A percentile compares a stretch with the other conserved stretches of the same genome.
Evolutionary conservation across 257 asterid genomes (phyloP).

Genomic region (Lantana camara): DNA sequence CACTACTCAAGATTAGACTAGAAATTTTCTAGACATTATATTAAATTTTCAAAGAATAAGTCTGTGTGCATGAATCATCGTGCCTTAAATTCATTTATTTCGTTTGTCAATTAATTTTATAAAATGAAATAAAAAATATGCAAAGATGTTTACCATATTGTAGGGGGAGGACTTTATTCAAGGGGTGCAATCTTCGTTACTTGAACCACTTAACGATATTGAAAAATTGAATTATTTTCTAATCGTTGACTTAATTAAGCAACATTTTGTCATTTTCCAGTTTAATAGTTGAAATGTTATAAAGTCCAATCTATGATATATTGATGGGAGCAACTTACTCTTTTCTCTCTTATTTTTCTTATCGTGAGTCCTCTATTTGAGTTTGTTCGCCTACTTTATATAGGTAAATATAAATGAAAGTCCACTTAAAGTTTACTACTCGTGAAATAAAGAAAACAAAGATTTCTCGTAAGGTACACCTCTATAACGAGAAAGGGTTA

Average conservation of each 20-base stretch:
- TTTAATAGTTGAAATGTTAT: too few species aligned
- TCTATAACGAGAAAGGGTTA: too few species aligned
- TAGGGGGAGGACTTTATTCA: constrained; percentile 31
- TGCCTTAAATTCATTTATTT: background rate
- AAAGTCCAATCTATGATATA: too few species aligned
- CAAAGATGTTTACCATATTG: constrained; percentile 4
- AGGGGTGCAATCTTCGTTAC: constrained; percentile 23
- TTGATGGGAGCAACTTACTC: too few species aligned
- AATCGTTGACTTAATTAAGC: constrained; percentile 36
- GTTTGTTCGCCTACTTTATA: too few species aligned
- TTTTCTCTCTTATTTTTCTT: too few species aligned
- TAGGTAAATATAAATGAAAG: too few species aligned
- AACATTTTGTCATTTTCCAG: constrained; percentile 4
- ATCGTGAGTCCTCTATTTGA: too few species aligned
- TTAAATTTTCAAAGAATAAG: constrained; percentile 3
- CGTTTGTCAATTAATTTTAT: background rate
- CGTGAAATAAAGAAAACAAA: too few species aligned
- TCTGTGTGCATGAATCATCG: constrained; percentile 30
- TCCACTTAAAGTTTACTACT: too few species aligned
- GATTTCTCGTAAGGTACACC: too few species aligned
- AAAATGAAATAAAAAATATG: constrained; percentile 13
- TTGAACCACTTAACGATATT: constrained; percentile 25
- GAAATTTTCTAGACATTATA: background rate
- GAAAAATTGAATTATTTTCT: background rate
- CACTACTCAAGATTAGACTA: background rate